Conservation (phyloP, 23 red algal species). For the Chondrus crispus region DNA sequence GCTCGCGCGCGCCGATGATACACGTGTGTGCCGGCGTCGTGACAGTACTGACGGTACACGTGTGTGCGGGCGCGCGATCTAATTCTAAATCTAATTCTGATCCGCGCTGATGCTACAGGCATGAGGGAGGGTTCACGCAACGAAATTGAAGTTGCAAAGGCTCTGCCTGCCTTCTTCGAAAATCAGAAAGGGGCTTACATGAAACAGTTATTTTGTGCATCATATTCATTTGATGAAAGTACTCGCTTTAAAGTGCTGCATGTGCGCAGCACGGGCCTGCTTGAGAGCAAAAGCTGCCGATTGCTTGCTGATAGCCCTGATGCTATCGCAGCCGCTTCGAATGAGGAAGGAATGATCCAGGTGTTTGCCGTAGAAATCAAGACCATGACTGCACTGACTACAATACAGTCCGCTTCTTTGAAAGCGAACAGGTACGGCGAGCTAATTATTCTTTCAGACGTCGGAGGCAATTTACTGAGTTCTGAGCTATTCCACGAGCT, state of each 20-base stretch:
- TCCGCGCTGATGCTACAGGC: not conserved
- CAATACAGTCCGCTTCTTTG: not conserved
- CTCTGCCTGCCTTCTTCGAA: not conserved
- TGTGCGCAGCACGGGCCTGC: not conserved
- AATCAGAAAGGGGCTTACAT: not conserved
- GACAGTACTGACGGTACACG: too few species aligned
- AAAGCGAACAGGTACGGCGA: not conserved
- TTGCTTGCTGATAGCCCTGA: constrained; percentile 3
- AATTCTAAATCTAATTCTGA: too few species aligned
- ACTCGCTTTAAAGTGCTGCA: not conserved
- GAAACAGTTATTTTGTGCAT: too few species aligned
- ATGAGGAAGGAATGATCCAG: not conserved
- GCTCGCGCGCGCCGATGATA: too few species aligned
- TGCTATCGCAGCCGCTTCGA: not conserved
- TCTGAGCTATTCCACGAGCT: not conserved
- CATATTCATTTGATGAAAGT: too few species aligned
- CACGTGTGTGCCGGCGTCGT: too few species aligned
- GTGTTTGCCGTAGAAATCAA: not conserved
- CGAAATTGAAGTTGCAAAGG: not conserved
- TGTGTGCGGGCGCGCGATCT: too few species aligned
- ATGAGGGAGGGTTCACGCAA: not conserved
- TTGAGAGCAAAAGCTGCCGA: not conserved
- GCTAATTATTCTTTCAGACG: not conserved
- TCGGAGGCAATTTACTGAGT: not conserved
- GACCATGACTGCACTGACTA: not conserved